Evolutionary conservation across 2,329 filamentous ascomycete genomes (phyloP).

Genomic region (Blastomyces silverae): DNA sequence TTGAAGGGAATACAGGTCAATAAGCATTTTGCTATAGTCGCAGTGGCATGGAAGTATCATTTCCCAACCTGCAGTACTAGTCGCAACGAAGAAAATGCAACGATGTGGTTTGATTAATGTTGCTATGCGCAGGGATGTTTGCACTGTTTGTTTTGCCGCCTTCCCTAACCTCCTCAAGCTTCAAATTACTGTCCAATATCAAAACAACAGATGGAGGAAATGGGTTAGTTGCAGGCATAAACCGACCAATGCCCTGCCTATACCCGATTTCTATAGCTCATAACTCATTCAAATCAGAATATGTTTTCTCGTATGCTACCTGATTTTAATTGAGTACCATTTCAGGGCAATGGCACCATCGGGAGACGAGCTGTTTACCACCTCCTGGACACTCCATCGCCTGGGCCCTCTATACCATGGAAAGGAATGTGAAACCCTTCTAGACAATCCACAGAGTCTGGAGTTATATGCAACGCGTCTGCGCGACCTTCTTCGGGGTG

Average conservation of each 20-base stretch:
- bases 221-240: background rate
- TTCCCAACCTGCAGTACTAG: too few relatives aligned
- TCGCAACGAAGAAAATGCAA: background rate
- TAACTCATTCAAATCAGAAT: background rate
- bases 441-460: constrained; percentile 34
- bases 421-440: constrained; percentile 32
- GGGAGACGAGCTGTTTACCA: constrained; percentile 39
- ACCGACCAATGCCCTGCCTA: background rate
- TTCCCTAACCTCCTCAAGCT: background rate
- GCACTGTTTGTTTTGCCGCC: constrained; percentile 6
- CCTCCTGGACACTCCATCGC: constrained; percentile 50
- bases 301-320: background rate
- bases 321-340: background rate
- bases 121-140: background rate
- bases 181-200: background rate
- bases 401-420: constrained; percentile 50
- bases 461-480: constrained; percentile 45
- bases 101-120: too few relatives aligned
- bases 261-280: background rate
- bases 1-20: background rate
- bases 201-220: background rate
- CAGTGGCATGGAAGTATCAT: background rate
- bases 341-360: constrained; percentile 18
- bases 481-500: constrained; percentile 45
- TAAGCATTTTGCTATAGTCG: background rate